Conservation (phyloP, 345 rosid genomes). For the Aquilaria malaccensis region DNA sequence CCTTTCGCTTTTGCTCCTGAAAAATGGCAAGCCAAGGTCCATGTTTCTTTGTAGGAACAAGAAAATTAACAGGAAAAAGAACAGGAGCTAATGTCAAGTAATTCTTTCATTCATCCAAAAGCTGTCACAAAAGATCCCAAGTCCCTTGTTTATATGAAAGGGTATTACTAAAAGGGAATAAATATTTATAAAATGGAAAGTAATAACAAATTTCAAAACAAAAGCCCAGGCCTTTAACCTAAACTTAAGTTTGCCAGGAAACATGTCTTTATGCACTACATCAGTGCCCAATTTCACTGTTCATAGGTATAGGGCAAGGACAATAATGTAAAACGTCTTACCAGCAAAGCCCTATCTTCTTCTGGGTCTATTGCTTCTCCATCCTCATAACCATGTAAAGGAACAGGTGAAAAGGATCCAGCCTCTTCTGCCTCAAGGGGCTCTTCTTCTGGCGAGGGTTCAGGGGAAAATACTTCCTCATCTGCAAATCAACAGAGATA, state of each 20-base stretch:
- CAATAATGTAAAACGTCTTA: conserved; percentile 16
- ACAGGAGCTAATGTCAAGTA: no score
- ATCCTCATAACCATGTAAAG: conserved; percentile 71
- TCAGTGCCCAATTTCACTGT: not conserved
- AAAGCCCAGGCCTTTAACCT: no score
- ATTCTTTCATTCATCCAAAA: no score
- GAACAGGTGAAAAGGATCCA: conserved; percentile 89
- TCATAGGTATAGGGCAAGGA: not conserved
- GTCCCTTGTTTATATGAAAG: no score
- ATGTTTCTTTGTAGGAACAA: not conserved
- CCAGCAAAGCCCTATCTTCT: conserved; percentile 81
- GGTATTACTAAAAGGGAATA: no score
- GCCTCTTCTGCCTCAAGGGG: conserved; percentile 50
- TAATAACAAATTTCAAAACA: no score
- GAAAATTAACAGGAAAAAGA: no score
- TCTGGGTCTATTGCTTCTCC: conserved; percentile 96
- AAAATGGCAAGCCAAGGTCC: not conserved
- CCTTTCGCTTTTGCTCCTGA: conserved; percentile 64
- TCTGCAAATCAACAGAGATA: conserved; percentile 24
- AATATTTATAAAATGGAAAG: no score
- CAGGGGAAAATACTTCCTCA: conserved; percentile 59
- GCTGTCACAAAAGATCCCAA: no score
- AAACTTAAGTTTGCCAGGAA: no score
- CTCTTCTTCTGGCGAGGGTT: conserved; percentile 43
- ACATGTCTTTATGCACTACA: conserved; percentile 9